These are phyloP conservation scores for Rhizomucor miehei DNA, from an alignment of 371 early-diverging fungal species.

Conservation along the genomic window DNA sequence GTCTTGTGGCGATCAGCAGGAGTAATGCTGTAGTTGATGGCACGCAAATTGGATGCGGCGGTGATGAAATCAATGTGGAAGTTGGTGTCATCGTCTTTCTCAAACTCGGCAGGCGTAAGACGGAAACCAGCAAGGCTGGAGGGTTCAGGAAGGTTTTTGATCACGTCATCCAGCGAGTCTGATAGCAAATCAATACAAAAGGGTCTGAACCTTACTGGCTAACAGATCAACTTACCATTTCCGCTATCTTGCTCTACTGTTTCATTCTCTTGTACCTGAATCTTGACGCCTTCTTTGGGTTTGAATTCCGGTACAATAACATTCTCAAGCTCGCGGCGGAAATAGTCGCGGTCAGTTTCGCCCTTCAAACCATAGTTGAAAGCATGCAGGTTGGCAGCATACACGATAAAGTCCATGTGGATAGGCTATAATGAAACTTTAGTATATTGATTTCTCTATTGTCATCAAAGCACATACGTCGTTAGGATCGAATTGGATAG, in stretches of 20 bases:
- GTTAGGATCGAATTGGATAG: constrained; percentile 77
- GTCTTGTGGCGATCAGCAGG: constrained; percentile 93
- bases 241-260: constrained; percentile 33
- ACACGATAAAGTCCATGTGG: constrained; percentile 92
- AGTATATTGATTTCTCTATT: too few species aligned
- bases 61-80: constrained; percentile 99
- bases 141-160: constrained; percentile 70
- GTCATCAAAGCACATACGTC: constrained; percentile 45
- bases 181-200: background rate
- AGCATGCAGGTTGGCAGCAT: constrained; percentile 94
- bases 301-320: constrained; percentile 83
- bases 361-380: constrained; percentile 91
- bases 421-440: constrained; percentile 32
- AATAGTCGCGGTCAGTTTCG: constrained; percentile 65
- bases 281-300: constrained; percentile 94
- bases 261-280: constrained; percentile 93
- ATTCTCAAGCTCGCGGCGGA: constrained; percentile 64
- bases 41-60: constrained; percentile 97
- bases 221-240: constrained; percentile 3
- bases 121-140: constrained; percentile 73
- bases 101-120: constrained; percentile 91
- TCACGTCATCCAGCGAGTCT: constrained; percentile 69
- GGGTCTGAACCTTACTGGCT: background rate
- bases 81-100: constrained; percentile 99
- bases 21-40: constrained; percentile 95